phyloP scores from a whole-genome alignment of 2,329 filamentous ascomycete genomes.

The Xylariaceae sp. region DNA sequence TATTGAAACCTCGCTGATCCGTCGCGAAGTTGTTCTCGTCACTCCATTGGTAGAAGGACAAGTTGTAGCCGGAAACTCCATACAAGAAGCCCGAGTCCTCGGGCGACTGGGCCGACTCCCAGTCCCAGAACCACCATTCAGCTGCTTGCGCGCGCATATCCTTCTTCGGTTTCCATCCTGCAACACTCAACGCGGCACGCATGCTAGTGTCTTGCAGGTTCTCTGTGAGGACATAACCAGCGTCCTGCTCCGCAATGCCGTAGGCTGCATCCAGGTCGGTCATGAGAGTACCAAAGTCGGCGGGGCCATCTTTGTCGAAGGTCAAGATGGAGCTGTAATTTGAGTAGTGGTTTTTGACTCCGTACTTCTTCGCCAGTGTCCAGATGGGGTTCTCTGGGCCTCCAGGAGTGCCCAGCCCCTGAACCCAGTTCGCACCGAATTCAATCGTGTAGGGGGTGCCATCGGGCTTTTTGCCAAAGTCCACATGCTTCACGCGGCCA shows the following conservation, averaged over 20 bases:
- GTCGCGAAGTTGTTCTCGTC: slow-evolving; percentile 56
- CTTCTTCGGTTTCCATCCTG: slow-evolving; percentile 56
- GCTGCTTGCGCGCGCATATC: slow-evolving; percentile 53
- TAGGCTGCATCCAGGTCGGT: slow-evolving; percentile 46
- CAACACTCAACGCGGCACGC: slow-evolving; percentile 54
- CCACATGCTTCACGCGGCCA: slow-evolving; percentile 53
- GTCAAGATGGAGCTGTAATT: slow-evolving; percentile 55
- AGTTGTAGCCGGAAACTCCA: slow-evolving; percentile 51
- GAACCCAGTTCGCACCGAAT: slow-evolving; percentile 61
- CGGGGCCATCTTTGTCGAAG: slow-evolving; percentile 53
- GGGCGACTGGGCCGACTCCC: slow-evolving; percentile 53
- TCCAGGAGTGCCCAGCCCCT: slow-evolving; percentile 28
- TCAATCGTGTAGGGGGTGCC: slow-evolving; percentile 56
- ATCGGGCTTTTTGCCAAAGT: slow-evolving; percentile 47
- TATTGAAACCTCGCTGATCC: slow-evolving; percentile 57
- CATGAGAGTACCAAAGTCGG: slow-evolving; percentile 47
- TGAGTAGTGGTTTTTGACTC: slow-evolving; percentile 51
- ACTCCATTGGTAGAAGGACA: slow-evolving; percentile 58
- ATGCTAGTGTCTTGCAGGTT: slow-evolving; percentile 58
- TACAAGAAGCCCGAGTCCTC: slow-evolving; percentile 53
- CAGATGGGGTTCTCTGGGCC: slow-evolving; percentile 57
- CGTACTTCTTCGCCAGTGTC: slow-evolving; percentile 55
- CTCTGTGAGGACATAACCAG: slow-evolving; percentile 51
- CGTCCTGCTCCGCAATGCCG: slow-evolving; percentile 42
- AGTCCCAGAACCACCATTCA: slow-evolving; percentile 52